phyloP scores from a whole-genome alignment of 2,329 filamentous ascomycete genomes.

The Colletotrichum siamense region DNA sequence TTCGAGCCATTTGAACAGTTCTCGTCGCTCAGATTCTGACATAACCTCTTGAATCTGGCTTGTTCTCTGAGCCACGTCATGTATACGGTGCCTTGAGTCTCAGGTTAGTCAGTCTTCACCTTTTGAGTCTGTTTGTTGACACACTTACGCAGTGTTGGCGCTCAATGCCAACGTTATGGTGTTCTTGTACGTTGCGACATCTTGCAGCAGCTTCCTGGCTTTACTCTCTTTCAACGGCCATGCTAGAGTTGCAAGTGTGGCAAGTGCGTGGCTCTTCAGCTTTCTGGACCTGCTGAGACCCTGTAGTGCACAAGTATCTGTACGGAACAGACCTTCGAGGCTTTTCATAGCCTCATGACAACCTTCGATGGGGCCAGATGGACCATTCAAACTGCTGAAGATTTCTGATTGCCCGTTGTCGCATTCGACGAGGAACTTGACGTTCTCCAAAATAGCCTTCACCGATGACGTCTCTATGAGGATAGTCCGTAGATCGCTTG shows the following conservation, averaged over 20 bases:
- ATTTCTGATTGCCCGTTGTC: fast-evolving
- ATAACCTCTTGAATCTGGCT: fast-evolving
- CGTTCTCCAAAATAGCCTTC: fast-evolving
- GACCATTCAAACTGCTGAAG: fast-evolving
- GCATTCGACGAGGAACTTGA: not conserved
- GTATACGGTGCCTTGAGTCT: fast-evolving
- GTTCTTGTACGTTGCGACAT: not conserved
- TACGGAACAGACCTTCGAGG: not conserved
- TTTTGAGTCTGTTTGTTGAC: no score
- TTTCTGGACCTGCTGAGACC: not conserved
- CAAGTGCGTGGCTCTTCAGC: fast-evolving
- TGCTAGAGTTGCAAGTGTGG: not conserved
- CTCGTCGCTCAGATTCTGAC: not conserved
- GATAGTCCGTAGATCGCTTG: not conserved
- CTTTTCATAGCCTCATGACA: not conserved
- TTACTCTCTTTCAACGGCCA: not conserved
- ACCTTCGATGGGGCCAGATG: not conserved
- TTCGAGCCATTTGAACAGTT: not conserved
- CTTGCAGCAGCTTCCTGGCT: not conserved
- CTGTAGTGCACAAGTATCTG: fast-evolving
- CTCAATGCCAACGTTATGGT: not conserved
- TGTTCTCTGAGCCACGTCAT: fast-evolving
- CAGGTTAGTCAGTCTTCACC: no score
- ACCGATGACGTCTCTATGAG: not conserved
- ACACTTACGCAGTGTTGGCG: no score